These are phyloP conservation scores for Sporisorium reilianum DNA, from an alignment of 1,284 basidiomycete genomes.

Conservation along the genomic window DNA sequence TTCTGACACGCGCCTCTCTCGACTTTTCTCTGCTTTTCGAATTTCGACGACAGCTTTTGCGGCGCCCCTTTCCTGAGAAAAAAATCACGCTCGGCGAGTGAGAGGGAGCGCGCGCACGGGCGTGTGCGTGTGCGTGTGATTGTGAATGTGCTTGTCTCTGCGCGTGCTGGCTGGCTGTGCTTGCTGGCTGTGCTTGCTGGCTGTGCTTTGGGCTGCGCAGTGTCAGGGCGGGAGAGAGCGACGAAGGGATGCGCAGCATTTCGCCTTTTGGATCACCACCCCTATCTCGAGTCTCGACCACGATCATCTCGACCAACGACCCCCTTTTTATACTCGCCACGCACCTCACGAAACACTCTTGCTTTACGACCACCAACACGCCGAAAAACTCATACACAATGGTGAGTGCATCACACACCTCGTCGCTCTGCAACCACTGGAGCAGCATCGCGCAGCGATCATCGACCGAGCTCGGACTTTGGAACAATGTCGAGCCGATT, in stretches of 20 bases:
- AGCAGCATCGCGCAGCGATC: too few relatives aligned
- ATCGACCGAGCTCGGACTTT: not conserved
- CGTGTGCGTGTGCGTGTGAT: constrained; percentile 2
- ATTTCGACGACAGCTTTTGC: constrained; percentile 3
- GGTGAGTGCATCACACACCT: constrained; percentile 28
- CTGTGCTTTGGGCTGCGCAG: constrained; percentile 5
- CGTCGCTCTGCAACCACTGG: not conserved
- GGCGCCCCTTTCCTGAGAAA: constrained; percentile 4
- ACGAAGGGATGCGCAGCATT: not conserved
- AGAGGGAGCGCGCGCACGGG: constrained; percentile 5
- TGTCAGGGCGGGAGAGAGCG: not conserved
- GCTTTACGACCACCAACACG: constrained; percentile 18
- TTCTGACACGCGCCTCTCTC: constrained; percentile 7
- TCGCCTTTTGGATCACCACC: constrained; percentile 9
- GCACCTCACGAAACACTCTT: constrained; percentile 2
- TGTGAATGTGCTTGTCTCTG: constrained; percentile 1
- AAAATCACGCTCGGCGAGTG: constrained; percentile 4
- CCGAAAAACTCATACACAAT: constrained; percentile 31
- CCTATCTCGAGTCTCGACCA: constrained; percentile 23
- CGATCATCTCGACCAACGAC: constrained; percentile 18
- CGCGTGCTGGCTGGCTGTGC: constrained; percentile 6
- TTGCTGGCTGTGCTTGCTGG: constrained; percentile 1
- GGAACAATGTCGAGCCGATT: not conserved
- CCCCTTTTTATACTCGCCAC: constrained; percentile 1
- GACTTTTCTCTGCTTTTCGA: constrained; percentile 5